Evolutionary conservation across 441 rosid genomes (phyloP).

Genomic region (Pelargonium cotyledonis): DNA sequence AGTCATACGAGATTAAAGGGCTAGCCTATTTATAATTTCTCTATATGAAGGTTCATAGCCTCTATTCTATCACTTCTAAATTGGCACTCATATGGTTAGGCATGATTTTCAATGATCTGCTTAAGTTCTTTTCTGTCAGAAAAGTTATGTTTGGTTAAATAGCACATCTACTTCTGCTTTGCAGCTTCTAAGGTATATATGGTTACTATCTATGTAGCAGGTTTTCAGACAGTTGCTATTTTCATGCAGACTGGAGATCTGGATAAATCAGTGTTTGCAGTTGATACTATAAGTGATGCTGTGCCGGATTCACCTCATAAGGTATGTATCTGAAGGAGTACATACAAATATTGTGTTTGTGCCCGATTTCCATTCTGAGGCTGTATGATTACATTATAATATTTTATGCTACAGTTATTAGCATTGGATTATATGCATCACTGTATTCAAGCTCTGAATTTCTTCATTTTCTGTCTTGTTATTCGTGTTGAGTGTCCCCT

Average conservation of each 20-base stretch:
- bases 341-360: neutral
- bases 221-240: slow-evolving; percentile 99
- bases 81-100: neutral
- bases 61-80: neutral
- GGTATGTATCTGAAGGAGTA: slow-evolving; percentile 34
- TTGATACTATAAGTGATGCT: slow-evolving; percentile 32
- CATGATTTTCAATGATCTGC: slow-evolving; percentile 8
- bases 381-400: no score
- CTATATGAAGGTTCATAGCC: neutral
- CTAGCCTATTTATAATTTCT: neutral
- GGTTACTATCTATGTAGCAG: slow-evolving; percentile 85
- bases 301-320: slow-evolving; percentile 68
- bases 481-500: neutral
- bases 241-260: slow-evolving; percentile 94
- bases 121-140: slow-evolving; percentile 12
- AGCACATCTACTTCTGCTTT: slow-evolving; percentile 29
- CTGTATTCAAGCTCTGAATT: neutral
- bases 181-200: slow-evolving; percentile 75
- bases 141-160: slow-evolving; percentile 16
- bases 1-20: neutral
- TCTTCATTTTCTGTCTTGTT: neutral
- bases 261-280: slow-evolving; percentile 45
- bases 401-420: neutral
- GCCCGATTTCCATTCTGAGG: neutral
- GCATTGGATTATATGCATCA: neutral